phyloP scores from a whole-genome alignment of 345 rosid species.

The Aquilaria malaccensis region DNA sequence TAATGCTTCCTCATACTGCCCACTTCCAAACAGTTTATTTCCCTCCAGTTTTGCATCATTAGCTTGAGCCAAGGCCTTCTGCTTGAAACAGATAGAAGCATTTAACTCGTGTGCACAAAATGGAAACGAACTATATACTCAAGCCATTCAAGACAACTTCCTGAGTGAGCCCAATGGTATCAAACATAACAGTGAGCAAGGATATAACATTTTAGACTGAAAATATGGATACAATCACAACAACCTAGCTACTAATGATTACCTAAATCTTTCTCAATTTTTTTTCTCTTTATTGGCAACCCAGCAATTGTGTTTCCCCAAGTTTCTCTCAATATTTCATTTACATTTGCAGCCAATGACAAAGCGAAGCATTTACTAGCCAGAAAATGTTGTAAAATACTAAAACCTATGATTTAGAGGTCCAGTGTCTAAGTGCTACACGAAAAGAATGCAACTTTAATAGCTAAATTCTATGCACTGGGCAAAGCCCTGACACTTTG shows the following conservation, averaged over 20 bases:
- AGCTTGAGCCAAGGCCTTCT: slow-evolving; percentile 51
- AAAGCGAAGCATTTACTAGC: neutral
- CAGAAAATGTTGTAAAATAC: neutral
- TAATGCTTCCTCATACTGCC: slow-evolving; percentile 74
- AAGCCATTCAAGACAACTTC: neutral
- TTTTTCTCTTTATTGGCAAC: too few relatives aligned
- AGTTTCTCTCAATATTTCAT: too few relatives aligned
- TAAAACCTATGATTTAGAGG: too few relatives aligned
- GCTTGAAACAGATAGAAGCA: slow-evolving; percentile 13
- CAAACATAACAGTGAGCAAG: neutral
- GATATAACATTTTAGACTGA: neutral
- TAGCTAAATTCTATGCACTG: too few relatives aligned
- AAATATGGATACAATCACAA: neutral
- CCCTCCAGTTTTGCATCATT: slow-evolving; percentile 77
- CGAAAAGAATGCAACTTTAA: too few relatives aligned
- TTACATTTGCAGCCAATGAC: too few relatives aligned
- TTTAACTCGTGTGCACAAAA: neutral
- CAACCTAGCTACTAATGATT: too few relatives aligned
- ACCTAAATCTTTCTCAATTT: too few relatives aligned
- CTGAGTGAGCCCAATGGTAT: neutral
- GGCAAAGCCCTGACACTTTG: too few relatives aligned
- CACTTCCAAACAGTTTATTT: slow-evolving; percentile 56
- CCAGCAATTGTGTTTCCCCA: too few relatives aligned
- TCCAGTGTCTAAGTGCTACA: too few relatives aligned
- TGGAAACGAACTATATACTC: neutral